A percentile compares a stretch with the other conserved stretches of the same genome.
These are phyloP conservation scores for Sistotremastrum suecicum DNA, from an alignment of 768 basidiomycete genomes.

Conservation along the genomic window DNA sequence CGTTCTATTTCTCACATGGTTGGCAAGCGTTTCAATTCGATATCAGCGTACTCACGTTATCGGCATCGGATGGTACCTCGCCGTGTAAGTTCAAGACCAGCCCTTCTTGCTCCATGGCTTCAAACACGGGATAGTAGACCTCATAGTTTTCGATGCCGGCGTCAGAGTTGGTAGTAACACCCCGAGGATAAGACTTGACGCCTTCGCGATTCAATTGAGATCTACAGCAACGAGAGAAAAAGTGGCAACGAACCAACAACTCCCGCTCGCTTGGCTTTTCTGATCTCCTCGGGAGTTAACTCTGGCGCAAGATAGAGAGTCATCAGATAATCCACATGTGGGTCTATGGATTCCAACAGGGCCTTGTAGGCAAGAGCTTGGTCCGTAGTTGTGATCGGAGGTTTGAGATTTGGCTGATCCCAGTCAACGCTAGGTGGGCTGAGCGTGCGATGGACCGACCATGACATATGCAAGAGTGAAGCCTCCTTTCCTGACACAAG, in stretches of 20 bases:
- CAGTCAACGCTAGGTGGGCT: neutral
- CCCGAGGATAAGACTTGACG: slow-evolving; percentile 93
- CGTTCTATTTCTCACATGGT: slow-evolving; percentile 38
- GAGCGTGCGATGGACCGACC: slow-evolving; percentile 32
- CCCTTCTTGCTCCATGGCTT: slow-evolving; percentile 83
- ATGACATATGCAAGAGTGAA: slow-evolving; percentile 92
- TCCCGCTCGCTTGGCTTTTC: slow-evolving; percentile 75
- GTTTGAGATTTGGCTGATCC: slow-evolving; percentile 77
- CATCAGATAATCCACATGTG: slow-evolving; percentile 80
- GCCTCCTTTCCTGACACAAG: slow-evolving; percentile 83
- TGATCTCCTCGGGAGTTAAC: slow-evolving; percentile 81
- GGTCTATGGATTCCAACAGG: slow-evolving; percentile 59
- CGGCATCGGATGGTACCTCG: slow-evolving; percentile 82
- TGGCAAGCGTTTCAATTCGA: neutral
- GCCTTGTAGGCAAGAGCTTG: slow-evolving; percentile 72
- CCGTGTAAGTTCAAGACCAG: slow-evolving; percentile 97
- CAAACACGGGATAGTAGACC: slow-evolving; percentile 84
- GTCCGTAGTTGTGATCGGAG: slow-evolving; percentile 73
- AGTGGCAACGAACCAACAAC: slow-evolving; percentile 34
- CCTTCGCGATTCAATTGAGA: slow-evolving; percentile 21
- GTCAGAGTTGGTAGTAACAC: slow-evolving; percentile 95
- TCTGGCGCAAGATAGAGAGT: slow-evolving; percentile 89
- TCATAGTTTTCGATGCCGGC: slow-evolving; percentile 95
- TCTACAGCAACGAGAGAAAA: neutral
- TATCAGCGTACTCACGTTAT: slow-evolving; percentile 27